Conservation (phyloP, 2,329 filamentous ascomycete species). For the Curvularia verruculosa region DNA sequence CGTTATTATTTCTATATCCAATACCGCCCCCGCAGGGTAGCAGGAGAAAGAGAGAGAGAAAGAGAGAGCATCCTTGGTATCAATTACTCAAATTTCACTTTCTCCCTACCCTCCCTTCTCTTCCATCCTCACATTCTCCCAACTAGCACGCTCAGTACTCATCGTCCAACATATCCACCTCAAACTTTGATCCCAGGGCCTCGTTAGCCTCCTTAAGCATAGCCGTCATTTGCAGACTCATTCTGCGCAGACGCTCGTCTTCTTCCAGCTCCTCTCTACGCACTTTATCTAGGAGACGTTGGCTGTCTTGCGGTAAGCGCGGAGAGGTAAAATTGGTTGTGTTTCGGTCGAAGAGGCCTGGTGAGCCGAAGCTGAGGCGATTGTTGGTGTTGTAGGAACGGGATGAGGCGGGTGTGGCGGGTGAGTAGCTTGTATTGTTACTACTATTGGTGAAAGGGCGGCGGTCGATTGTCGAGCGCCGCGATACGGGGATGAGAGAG, state of each 20-base stretch:
- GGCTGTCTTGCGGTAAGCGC: conserved; percentile 66
- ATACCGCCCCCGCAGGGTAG: too few species aligned
- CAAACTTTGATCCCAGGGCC: conserved; percentile 67
- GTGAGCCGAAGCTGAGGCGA: conserved; percentile 43
- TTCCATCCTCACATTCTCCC: too few species aligned
- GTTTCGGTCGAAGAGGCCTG: conserved; percentile 29
- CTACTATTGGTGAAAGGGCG: conserved; percentile 25
- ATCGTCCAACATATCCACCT: conserved; percentile 44
- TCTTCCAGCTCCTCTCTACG: conserved; percentile 76
- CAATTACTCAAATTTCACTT: too few species aligned
- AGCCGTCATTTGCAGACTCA: conserved; percentile 78
- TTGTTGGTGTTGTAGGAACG: conserved; percentile 31
- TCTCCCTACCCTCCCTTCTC: too few species aligned
- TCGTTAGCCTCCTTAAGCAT: conserved; percentile 91
- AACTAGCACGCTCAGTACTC: conserved; percentile 21
- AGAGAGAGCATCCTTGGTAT: too few species aligned
- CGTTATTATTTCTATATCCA: too few species aligned
- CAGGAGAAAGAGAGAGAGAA: too few species aligned
- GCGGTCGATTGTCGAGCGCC: conserved; percentile 45
- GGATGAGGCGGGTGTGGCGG: conserved; percentile 23
- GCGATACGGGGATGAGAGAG: conserved; percentile 54
- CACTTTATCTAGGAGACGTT: conserved; percentile 73
- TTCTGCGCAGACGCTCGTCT: conserved; percentile 77
- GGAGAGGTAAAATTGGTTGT: conserved; percentile 33
- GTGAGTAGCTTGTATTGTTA: conserved; percentile 10